phyloP scores from a whole-genome alignment of 805 yeast species.

The Cyberlindnera petersonii region DNA sequence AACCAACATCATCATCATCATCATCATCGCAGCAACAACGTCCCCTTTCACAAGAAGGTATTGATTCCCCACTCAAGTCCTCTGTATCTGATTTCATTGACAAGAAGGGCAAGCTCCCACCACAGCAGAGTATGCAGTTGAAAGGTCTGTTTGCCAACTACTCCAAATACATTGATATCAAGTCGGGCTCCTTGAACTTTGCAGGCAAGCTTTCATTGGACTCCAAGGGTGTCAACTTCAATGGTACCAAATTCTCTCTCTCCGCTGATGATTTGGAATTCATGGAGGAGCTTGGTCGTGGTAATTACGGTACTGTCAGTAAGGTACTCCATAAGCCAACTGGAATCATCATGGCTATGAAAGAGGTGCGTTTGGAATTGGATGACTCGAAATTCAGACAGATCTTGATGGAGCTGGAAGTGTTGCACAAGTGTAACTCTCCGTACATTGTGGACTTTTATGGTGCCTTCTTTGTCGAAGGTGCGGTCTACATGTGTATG shows the following conservation, averaged over 20 bases:
- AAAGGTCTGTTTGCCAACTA: slow-evolving; percentile 76
- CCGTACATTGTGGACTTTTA: slow-evolving; percentile 93
- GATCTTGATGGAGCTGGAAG: slow-evolving; percentile 93
- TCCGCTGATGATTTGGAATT: slow-evolving; percentile 80
- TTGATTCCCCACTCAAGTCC: slow-evolving; percentile 6
- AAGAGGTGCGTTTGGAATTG: slow-evolving; percentile 87
- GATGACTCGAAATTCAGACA: slow-evolving; percentile 94
- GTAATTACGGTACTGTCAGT: slow-evolving; percentile 94
- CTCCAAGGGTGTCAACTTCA: slow-evolving; percentile 87
- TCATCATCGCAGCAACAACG: slow-evolving; percentile 27
- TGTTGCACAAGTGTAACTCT: slow-evolving; percentile 84
- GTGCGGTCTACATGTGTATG: slow-evolving; percentile 97
- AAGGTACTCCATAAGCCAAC: slow-evolving; percentile 93
- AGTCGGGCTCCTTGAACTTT: slow-evolving; percentile 87
- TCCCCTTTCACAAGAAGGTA: slow-evolving; percentile 9
- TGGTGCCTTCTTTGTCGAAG: slow-evolving; percentile 96
- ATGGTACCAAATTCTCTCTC: slow-evolving; percentile 83
- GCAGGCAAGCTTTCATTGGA: slow-evolving; percentile 91
- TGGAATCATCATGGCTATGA: slow-evolving; percentile 92
- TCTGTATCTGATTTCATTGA: slow-evolving; percentile 25
- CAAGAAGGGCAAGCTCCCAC: slow-evolving; percentile 22
- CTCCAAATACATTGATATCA: slow-evolving; percentile 84
- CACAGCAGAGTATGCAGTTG: slow-evolving; percentile 28
- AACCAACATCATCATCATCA: slow-evolving; percentile 20
- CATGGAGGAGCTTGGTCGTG: slow-evolving; percentile 87